A percentile compares a stretch with the other conserved stretches of the same genome.
These are phyloP conservation scores for Talaromyces pinophilus DNA, from an alignment of 2,329 filamentous ascomycete species.

Conservation along the genomic window DNA sequence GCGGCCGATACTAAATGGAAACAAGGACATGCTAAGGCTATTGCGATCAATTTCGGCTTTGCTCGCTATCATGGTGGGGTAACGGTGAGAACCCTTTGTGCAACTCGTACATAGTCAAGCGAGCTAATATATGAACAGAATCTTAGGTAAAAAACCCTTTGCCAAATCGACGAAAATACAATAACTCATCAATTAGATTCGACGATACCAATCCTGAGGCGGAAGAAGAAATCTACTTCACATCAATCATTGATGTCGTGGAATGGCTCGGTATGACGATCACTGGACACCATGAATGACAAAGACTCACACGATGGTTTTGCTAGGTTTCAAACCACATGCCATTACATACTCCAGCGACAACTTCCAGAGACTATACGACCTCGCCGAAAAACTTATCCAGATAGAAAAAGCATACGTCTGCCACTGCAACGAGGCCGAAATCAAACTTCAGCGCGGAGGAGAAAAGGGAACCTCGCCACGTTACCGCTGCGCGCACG, in stretches of 20 bases:
- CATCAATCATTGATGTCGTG: constrained; percentile 82
- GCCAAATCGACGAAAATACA: constrained; percentile 40
- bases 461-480: constrained; percentile 63
- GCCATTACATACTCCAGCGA: constrained; percentile 86
- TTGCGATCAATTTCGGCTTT: constrained; percentile 95
- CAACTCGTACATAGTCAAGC: not conserved
- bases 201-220: constrained; percentile 96
- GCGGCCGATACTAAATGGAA: not conserved
- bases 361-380: constrained; percentile 84
- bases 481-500: constrained; percentile 79
- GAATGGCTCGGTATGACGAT: constrained; percentile 58
- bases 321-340: constrained; percentile 72
- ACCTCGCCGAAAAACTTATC: constrained; percentile 83
- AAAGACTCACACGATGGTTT: not conserved
- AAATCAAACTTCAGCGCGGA: constrained; percentile 85
- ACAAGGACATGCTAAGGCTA: constrained; percentile 87
- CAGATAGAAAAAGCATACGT: constrained; percentile 70
- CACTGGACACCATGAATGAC: not conserved
- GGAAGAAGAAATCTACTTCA: constrained; percentile 87
- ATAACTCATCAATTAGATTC: constrained; percentile 68
- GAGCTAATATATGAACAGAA: constrained; percentile 15
- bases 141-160: constrained; percentile 19
- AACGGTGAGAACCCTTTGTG: constrained; percentile 17
- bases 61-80: constrained; percentile 75
- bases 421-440: constrained; percentile 77